Conservation (phyloP, 2,329 filamentous ascomycete species). For the Ophiostoma sp. region DNA sequence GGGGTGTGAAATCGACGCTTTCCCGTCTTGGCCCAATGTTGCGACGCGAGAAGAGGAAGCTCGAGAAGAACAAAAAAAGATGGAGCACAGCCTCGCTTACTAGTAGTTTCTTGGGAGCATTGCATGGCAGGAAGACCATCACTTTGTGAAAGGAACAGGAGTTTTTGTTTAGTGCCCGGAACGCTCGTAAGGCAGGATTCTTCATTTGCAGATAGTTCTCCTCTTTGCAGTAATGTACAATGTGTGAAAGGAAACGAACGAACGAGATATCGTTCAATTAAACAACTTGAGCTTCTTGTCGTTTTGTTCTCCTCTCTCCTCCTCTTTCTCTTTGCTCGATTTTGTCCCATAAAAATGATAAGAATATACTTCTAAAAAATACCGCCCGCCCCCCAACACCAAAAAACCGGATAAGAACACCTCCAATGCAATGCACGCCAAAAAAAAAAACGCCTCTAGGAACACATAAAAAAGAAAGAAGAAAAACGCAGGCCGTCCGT, state of each 20-base stretch:
- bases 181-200: background rate
- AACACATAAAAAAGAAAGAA: background rate
- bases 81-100: conserved; percentile 11
- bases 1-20: background rate
- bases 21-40: background rate
- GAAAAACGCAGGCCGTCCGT: background rate
- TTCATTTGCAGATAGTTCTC: background rate
- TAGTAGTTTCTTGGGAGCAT: background rate
- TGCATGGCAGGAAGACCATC: background rate
- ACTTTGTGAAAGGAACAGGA: background rate
- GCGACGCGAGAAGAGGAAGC: background rate
- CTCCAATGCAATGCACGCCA: conserved; percentile 7
- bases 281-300: background rate
- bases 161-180: background rate
- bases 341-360: background rate
- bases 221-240: background rate
- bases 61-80: background rate
- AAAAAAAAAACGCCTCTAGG: background rate
- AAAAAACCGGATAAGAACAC: background rate
- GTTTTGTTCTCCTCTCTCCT: background rate
- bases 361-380: background rate
- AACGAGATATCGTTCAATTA: background rate
- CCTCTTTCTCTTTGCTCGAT: background rate
- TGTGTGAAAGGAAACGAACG: background rate
- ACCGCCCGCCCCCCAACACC: background rate